Base-by-base conservation (phyloP, 108 stramenopile genomes). In the Hondaea fermentalgiana region DNA sequence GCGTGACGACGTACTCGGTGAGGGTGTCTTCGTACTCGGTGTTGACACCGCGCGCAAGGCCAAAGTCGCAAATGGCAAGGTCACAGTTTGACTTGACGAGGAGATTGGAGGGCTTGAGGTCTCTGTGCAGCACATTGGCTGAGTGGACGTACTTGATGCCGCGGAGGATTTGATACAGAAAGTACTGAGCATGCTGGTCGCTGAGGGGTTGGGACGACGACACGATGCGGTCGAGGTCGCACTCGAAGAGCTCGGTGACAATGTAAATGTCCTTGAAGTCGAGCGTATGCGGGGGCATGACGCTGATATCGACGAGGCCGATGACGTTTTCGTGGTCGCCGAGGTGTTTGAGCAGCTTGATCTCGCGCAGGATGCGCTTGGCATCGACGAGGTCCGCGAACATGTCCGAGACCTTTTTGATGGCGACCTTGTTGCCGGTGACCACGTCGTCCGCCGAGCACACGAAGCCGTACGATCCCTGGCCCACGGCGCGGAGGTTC, bases 31-130 rank as follows among this genome's bases (percentile, higher is more conserved):
- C 89, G 21, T n/a, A 25, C 55, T 89, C 76, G 8, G 28, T 53
- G 25, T 57, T 60, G 29, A 29, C 91, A 4, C 44, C 53, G n/a
- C 93, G 44, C 17, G 93, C 93, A 23, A 93, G 91, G 47, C 93
- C 93, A 87, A 93, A 93, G 87, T 93, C 93, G 29, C 89, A 90
- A 44, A 92, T 88, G 58, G 87, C 83, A 5, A 92, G 58, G 69
- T 92, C 89, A 43, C 91, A 92, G 88, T 92, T 90, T 25, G 76
- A 87, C 35, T 60, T 89, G 57, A 99, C 97, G 83, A 99, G 92
- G 57, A 99, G 88, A 92, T 99, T 99, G 0, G 96, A 96, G 55
- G 99, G 99, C 91, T 99, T 99, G 35, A 99, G 91, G 89, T 99
- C 98, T 8, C 99, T 44, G 60, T 89, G 89, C n/a, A 89, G 89